These are phyloP conservation scores for Pistacia vera DNA, from an alignment of 345 rosid species.

Conservation along the genomic window DNA sequence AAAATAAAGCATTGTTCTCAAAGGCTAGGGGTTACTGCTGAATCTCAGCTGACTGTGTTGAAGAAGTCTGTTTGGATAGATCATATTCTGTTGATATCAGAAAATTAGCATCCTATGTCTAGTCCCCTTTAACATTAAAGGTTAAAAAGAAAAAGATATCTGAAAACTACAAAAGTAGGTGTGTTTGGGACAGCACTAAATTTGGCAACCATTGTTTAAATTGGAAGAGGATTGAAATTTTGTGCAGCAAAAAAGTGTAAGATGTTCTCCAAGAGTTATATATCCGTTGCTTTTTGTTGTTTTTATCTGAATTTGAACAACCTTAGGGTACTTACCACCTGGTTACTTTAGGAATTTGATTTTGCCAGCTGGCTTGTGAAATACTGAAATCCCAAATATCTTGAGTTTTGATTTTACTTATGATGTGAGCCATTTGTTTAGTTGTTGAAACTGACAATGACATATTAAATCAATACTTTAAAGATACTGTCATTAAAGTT, in stretches of 20 bases:
- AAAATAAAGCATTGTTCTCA: not conserved
- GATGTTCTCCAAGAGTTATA: not conserved
- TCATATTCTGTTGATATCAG: not conserved
- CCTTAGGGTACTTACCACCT: not conserved
- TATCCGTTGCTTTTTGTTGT: not conserved
- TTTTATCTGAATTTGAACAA: not conserved
- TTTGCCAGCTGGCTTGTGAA: not conserved
- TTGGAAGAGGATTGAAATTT: not conserved
- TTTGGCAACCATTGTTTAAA: not conserved
- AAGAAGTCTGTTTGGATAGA: not conserved
- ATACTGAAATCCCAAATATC: not conserved
- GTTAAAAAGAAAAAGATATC: not conserved
- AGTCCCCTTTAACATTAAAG: too few relatives aligned
- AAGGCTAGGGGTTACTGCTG: not conserved
- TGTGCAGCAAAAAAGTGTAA: conserved; percentile 1
- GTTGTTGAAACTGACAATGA: not conserved
- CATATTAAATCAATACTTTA: not conserved
- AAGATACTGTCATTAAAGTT: too few relatives aligned
- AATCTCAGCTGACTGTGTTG: not conserved
- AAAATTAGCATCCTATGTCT: not conserved
- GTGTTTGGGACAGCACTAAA: not conserved
- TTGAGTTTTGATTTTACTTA: not conserved
- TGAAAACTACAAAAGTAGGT: not conserved
- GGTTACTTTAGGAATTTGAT: not conserved
- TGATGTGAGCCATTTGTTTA: not conserved